Percentiles rank a stretch among this genome's conserved stretches.
These are phyloP conservation scores for Piper longum DNA, from an alignment of 164 flowering plant species.

Conservation along the genomic window DNA sequence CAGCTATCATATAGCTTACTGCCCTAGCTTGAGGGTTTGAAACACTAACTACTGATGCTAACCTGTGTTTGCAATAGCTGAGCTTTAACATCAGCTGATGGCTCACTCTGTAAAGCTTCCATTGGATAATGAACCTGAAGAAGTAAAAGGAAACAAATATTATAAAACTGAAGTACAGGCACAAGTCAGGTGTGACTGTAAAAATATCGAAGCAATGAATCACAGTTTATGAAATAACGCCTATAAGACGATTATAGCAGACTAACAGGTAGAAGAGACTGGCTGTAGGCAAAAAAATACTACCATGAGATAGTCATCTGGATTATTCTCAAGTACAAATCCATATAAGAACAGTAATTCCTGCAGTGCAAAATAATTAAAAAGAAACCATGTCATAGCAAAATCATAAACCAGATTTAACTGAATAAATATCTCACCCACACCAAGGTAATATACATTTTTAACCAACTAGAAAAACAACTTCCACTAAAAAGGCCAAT, in stretches of 20 bases:
- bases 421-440: no score
- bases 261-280: not conserved
- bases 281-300: not conserved
- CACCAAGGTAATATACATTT: no score
- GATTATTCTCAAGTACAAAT: slow-evolving; percentile 73
- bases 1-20: no score
- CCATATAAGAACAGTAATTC: slow-evolving; percentile 92
- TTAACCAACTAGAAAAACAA: no score
- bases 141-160: not conserved
- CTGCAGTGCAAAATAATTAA: slow-evolving; percentile 33
- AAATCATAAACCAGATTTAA: no score
- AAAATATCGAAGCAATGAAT: not conserved
- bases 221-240: not conserved
- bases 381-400: no score
- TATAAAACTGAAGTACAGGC: not conserved
- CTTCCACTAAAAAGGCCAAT: no score
- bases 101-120: slow-evolving; percentile 55
- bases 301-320: slow-evolving; percentile 99
- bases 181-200: not conserved
- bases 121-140: slow-evolving; percentile 79
- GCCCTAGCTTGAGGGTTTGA: no score
- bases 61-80: slow-evolving; percentile 92
- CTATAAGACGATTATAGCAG: no score
- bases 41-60: not conserved
- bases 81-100: slow-evolving; percentile 50